Evolutionary conservation across 2,329 filamentous ascomycete genomes (phyloP).

Genomic region (Neospermospora avenae): DNA sequence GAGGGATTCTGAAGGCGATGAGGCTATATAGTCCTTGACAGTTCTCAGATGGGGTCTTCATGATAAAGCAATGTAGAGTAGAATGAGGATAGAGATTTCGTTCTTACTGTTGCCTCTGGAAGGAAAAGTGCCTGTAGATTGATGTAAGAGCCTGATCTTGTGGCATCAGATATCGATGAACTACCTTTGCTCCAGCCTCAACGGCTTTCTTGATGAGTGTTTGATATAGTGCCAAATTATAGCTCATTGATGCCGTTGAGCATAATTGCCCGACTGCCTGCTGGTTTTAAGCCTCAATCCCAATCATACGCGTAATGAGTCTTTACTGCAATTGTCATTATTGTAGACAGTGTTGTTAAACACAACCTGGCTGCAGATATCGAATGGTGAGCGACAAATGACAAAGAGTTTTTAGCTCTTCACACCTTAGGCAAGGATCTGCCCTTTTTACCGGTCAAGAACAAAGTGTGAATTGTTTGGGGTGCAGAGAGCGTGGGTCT

Average conservation of each 20-base stretch:
- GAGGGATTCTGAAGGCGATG: slow-evolving; percentile 63
- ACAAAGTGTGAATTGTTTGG: too few species aligned
- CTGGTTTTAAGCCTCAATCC: slow-evolving; percentile 9
- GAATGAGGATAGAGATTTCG: neutral
- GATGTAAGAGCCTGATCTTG: slow-evolving; percentile 1
- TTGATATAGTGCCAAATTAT: slow-evolving; percentile 79
- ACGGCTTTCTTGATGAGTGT: slow-evolving; percentile 69
- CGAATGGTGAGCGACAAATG: neutral
- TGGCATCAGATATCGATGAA: slow-evolving; percentile 17
- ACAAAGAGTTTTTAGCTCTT: too few species aligned
- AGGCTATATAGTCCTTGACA: slow-evolving; percentile 63
- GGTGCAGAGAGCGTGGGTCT: too few species aligned
- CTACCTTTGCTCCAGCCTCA: slow-evolving; percentile 72
- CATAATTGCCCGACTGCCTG: slow-evolving; percentile 89
- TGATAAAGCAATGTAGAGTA: neutral
- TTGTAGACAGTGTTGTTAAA: neutral
- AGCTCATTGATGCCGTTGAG: slow-evolving; percentile 72
- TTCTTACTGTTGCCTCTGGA: slow-evolving; percentile 63
- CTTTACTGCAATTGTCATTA: slow-evolving; percentile 35
- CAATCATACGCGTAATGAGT: neutral
- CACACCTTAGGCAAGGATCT: too few species aligned
- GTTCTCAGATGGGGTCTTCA: neutral
- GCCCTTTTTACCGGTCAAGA: too few species aligned
- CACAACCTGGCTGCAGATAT: too few species aligned
- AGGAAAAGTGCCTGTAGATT: slow-evolving; percentile 76